Evolutionary conservation across 129 eudicot species (phyloP).

Genomic region (Artemisia argyi): DNA sequence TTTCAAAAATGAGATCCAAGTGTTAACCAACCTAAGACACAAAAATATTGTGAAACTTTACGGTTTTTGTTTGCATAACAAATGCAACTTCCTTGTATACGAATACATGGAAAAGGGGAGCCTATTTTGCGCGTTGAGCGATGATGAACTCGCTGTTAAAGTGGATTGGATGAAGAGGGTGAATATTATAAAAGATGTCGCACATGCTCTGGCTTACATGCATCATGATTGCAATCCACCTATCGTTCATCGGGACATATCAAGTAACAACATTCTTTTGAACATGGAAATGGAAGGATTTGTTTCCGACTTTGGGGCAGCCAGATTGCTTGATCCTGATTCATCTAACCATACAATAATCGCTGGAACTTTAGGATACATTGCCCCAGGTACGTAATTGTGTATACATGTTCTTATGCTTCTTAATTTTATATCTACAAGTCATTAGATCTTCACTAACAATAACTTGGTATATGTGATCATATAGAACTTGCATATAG

Average conservation of each 20-base stretch:
- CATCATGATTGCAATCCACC: constrained; percentile 42
- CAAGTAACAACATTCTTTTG: constrained; percentile 41
- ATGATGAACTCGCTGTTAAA: constrained; percentile 16
- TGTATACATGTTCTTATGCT: neutral
- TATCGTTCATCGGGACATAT: constrained; percentile 41
- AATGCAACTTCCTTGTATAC: constrained; percentile 35
- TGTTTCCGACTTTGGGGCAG: constrained; percentile 46
- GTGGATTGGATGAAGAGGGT: constrained; percentile 44
- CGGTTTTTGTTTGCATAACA: constrained; percentile 34
- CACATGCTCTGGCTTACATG: constrained; percentile 43
- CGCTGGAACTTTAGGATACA: constrained; percentile 42
- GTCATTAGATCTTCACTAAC: neutral
- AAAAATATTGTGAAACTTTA: constrained; percentile 31
- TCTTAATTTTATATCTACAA: neutral
- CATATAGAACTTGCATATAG: constrained; percentile 32
- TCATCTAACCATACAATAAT: constrained; percentile 32
- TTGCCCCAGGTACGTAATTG: constrained; percentile 38
- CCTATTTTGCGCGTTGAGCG: constrained; percentile 32
- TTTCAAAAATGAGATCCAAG: constrained; percentile 33
- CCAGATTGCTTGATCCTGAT: constrained; percentile 36
- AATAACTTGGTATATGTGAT: neutral
- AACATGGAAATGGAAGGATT: constrained; percentile 28
- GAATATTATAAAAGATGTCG: constrained; percentile 35
- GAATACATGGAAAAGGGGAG: constrained; percentile 46
- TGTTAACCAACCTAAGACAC: constrained; percentile 32